Percentiles rank a stretch among this genome's conserved stretches.
Evolutionary conservation across 2,329 filamentous ascomycete genomes (phyloP).

Genomic region (Akanthomyces muscarius): DNA sequence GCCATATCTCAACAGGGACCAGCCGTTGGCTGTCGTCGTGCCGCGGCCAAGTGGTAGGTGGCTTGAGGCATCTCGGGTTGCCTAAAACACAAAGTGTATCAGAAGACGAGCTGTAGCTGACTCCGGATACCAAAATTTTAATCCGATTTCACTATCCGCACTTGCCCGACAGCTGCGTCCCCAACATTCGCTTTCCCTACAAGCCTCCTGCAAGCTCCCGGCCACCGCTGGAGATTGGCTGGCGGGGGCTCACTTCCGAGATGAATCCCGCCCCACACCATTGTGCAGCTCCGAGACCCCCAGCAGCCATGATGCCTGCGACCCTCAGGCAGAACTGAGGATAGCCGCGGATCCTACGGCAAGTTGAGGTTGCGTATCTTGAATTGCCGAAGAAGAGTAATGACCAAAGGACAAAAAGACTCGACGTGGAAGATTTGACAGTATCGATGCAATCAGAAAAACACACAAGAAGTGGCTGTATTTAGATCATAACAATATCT

Average conservation of each 20-base stretch:
- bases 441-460: background rate
- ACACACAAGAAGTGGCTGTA: background rate
- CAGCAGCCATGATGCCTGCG: background rate
- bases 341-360: too few species aligned
- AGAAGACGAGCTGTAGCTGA: too few species aligned
- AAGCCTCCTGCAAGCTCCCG: background rate
- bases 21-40: background rate
- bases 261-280: slow-evolving; percentile 16
- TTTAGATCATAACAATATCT: background rate
- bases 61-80: background rate
- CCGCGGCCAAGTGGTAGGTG: too few species aligned
- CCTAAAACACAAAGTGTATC: too few species aligned
- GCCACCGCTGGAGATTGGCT: slow-evolving; percentile 15
- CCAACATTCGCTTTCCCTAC: background rate
- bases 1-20: slow-evolving; percentile 13
- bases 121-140: too few species aligned
- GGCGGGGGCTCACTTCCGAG: slow-evolving; percentile 16
- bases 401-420: too few species aligned
- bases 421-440: background rate
- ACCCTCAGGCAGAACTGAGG: slow-evolving; percentile 12
- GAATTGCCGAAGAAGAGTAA: too few species aligned
- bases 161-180: background rate
- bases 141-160: background rate
- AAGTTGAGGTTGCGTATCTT: too few species aligned
- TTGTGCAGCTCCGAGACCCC: background rate